Evolutionary conservation across 169 alveolate species (phyloP).

Genomic region (Eimeria mitis): DNA sequence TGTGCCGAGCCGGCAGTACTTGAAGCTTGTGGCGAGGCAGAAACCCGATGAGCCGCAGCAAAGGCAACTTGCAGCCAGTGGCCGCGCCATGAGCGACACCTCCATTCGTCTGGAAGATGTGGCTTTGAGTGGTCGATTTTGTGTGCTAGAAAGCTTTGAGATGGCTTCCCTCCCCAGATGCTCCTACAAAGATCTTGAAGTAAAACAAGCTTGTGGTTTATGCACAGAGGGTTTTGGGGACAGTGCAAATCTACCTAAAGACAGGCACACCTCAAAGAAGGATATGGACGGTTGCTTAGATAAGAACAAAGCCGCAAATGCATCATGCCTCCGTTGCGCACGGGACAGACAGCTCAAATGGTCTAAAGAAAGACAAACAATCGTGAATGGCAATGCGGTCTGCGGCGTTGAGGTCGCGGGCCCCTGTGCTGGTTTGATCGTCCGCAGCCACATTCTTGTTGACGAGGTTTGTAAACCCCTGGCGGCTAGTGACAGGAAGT

Average conservation of each 20-base stretch:
- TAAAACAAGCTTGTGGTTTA: background rate
- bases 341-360: constrained; percentile 27
- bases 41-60: background rate
- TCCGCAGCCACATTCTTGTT: constrained; percentile 55
- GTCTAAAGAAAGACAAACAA: constrained; percentile 6
- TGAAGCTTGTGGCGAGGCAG: constrained; percentile 9
- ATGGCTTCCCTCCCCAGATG: constrained; percentile 12
- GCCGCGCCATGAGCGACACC: constrained; percentile 26
- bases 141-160: constrained; percentile 51
- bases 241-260: background rate
- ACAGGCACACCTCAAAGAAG: background rate
- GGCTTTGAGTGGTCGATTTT: constrained; percentile 17
- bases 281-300: background rate
- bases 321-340: constrained; percentile 21
- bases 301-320: background rate
- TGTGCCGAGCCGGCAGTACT: background rate
- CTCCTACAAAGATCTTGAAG: constrained; percentile 18
- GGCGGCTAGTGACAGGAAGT: background rate
- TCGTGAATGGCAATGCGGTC: constrained; percentile 52
- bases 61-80: constrained; percentile 31
- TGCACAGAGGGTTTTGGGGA: background rate
- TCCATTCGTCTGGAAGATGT: constrained; percentile 58
- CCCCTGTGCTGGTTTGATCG: constrained; percentile 34
- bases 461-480: constrained; percentile 32
- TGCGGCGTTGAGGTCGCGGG: constrained; percentile 68